phyloP scores from a whole-genome alignment of 805 yeast species.

The Spathaspora arborariae region DNA sequence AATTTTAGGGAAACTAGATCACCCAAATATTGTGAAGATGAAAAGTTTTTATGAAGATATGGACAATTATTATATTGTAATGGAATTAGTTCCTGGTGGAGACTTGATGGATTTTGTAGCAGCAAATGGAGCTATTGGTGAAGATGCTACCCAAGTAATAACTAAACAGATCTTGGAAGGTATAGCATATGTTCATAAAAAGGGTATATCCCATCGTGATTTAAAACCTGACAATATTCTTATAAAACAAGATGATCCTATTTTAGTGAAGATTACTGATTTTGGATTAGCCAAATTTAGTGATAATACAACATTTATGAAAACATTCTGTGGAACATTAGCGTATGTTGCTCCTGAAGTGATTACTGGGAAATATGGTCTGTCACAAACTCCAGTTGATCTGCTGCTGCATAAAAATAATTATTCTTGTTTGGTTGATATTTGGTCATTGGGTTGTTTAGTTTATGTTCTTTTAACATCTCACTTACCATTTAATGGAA shows the following conservation, averaged over 20 bases:
- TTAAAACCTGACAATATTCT: constrained; percentile 93
- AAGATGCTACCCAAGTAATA: constrained; percentile 84
- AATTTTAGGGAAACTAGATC: constrained; percentile 71
- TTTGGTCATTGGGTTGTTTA: constrained; percentile 97
- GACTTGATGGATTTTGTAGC: constrained; percentile 97
- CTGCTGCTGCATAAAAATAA: constrained; percentile 15
- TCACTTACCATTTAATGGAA: constrained; percentile 91
- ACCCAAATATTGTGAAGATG: constrained; percentile 79
- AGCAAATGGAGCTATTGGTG: constrained; percentile 87
- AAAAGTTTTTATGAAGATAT: constrained; percentile 83
- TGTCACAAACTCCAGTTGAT: constrained; percentile 15
- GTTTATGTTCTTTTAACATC: constrained; percentile 90
- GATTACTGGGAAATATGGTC: constrained; percentile 51
- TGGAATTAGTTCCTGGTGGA: constrained; percentile 97
- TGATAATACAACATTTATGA: constrained; percentile 80
- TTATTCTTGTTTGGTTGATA: constrained; percentile 87
- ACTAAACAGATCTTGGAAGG: constrained; percentile 82
- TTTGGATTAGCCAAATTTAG: constrained; percentile 93
- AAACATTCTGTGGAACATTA: constrained; percentile 95
- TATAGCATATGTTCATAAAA: constrained; percentile 77
- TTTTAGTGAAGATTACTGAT: constrained; percentile 87
- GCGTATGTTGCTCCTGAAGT: constrained; percentile 98
- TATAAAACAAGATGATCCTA: constrained; percentile 88
- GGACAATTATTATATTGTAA: constrained; percentile 78
- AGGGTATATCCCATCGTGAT: constrained; percentile 95